Conservation (phyloP, 257 asterid genomes). For the Craterostigma plantagineum region DNA sequence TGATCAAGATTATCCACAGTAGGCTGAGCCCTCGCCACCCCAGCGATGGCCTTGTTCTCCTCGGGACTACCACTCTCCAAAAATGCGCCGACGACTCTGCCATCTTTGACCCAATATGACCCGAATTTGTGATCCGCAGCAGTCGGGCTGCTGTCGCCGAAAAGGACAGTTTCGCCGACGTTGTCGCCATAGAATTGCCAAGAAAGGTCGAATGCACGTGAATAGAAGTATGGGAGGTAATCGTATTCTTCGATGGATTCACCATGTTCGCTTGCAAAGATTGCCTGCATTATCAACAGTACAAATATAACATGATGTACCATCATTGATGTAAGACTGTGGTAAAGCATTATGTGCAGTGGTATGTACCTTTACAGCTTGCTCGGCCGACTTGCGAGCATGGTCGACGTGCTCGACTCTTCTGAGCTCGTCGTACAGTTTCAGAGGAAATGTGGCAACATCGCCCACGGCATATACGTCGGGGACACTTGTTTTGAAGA, state of each 20-base stretch:
- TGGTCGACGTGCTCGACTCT: constrained; percentile 88
- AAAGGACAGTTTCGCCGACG: constrained; percentile 52
- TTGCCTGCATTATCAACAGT: constrained; percentile 34
- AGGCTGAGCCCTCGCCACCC: constrained; percentile 61
- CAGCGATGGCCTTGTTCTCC: constrained; percentile 70
- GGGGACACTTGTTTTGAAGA: constrained; percentile 55
- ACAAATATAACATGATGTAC: too few relatives aligned
- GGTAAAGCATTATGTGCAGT: neutral
- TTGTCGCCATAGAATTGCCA: constrained; percentile 23
- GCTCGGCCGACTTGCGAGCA: constrained; percentile 88
- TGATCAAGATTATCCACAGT: constrained; percentile 33
- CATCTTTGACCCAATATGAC: constrained; percentile 64
- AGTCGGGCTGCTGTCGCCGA: constrained; percentile 51
- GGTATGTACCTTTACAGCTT: constrained; percentile 76
- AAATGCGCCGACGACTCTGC: constrained; percentile 64
- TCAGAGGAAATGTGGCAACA: constrained; percentile 82
- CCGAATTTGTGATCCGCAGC: constrained; percentile 69
- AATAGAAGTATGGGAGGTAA: constrained; percentile 17
- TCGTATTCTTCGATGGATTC: constrained; percentile 39
- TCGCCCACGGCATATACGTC: constrained; percentile 84
- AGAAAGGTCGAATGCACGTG: too few relatives aligned
- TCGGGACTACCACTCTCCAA: constrained; percentile 69
- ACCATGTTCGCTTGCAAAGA: constrained; percentile 49
- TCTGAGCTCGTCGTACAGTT: constrained; percentile 51
- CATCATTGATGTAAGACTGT: too few relatives aligned